These are phyloP conservation scores for Luvunga scandens DNA, from an alignment of 345 rosid species.

Conservation along the genomic window DNA sequence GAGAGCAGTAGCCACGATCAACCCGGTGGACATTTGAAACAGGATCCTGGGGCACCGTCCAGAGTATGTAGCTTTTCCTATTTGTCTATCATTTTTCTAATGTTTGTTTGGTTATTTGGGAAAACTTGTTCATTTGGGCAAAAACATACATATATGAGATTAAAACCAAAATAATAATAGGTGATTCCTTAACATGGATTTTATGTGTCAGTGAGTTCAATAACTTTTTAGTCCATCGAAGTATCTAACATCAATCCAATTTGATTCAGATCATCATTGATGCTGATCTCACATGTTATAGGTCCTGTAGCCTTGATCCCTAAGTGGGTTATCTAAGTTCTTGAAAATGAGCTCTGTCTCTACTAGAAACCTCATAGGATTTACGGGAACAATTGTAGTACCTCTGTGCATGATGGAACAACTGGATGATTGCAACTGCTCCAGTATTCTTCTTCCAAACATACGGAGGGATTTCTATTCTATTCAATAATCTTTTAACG, in stretches of 20 bases:
- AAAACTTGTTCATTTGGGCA: not conserved
- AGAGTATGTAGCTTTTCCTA: constrained; percentile 24
- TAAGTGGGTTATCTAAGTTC: not conserved
- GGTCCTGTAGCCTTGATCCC: not conserved
- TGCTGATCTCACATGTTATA: not conserved
- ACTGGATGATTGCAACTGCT: not conserved
- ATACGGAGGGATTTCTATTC: not conserved
- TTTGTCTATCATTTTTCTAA: not conserved
- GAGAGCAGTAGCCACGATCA: constrained; percentile 25
- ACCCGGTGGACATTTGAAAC: constrained; percentile 22
- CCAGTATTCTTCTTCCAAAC: not conserved
- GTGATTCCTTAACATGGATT: too few relatives aligned
- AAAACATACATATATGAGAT: not conserved
- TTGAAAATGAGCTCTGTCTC: not conserved
- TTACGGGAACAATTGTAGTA: not conserved
- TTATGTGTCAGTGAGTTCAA: not conserved
- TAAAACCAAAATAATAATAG: not conserved
- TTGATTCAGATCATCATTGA: not conserved
- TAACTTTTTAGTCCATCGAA: not conserved
- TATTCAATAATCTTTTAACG: not conserved
- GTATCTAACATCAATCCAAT: not conserved
- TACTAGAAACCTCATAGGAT: not conserved
- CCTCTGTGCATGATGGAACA: not conserved
- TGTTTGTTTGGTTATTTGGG: not conserved
- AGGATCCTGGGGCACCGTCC: constrained; percentile 26